Conservation (phyloP, 148 eudicot genomes). For the Fagopyrum tataricum region DNA sequence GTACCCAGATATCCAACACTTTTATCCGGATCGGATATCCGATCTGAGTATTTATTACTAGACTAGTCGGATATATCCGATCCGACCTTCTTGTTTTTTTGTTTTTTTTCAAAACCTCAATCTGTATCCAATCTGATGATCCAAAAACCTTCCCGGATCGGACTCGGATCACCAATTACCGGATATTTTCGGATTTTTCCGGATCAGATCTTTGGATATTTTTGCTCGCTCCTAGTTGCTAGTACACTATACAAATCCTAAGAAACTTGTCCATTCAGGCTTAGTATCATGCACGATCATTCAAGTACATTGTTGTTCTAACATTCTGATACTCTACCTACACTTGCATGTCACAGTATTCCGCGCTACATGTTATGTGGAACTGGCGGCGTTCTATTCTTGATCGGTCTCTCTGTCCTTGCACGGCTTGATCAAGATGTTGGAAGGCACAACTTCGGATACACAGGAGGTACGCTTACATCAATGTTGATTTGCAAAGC, state of each 20-base stretch:
- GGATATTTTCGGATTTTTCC: no score
- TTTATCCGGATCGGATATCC: no score
- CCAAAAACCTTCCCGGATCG: no score
- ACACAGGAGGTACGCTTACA: conserved; percentile 42
- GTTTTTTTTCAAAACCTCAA: no score
- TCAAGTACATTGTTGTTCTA: neutral
- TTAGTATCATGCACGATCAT: neutral
- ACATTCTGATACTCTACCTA: neutral
- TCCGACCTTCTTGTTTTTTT: no score
- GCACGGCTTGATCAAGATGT: conserved; percentile 41
- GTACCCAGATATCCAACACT: no score
- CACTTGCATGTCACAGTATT: conserved; percentile 26
- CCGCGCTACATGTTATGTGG: conserved; percentile 37
- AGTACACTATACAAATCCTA: neutral
- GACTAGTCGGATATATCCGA: no score
- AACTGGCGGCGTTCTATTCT: conserved; percentile 33
- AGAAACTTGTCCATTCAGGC: neutral
- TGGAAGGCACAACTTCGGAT: conserved; percentile 36
- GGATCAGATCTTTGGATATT: no score
- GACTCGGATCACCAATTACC: no score
- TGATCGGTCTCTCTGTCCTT: conserved; percentile 34
- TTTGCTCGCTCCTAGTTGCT: no score
- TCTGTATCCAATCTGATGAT: no score
- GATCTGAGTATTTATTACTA: no score
- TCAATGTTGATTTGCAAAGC: neutral